A percentile compares a stretch with the other conserved stretches of the same genome.
Evolutionary conservation across 768 basidiomycete genomes (phyloP).

Genomic region (Panus rudis): DNA sequence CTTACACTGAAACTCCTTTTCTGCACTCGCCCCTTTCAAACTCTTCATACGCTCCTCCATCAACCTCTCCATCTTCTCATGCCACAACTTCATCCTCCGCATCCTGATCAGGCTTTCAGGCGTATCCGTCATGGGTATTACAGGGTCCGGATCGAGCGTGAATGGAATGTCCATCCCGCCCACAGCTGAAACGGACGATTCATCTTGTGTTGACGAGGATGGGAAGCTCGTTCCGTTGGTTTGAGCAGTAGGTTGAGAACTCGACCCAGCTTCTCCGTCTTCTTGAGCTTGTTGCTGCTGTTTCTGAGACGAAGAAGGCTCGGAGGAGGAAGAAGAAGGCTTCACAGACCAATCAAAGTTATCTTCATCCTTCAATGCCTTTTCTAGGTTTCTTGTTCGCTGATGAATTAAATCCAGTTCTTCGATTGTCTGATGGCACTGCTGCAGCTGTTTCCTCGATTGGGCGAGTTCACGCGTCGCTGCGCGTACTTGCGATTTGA

Average conservation of each 20-base stretch:
- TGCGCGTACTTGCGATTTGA: slow-evolving; percentile 78
- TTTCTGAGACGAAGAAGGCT: slow-evolving; percentile 55
- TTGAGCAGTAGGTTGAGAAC: background rate
- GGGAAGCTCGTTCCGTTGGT: no score
- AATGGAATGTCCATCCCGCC: slow-evolving; percentile 56
- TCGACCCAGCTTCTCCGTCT: slow-evolving; percentile 57
- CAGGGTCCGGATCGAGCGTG: slow-evolving; percentile 67
- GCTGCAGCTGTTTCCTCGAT: slow-evolving; percentile 77
- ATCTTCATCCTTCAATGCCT: slow-evolving; percentile 72
- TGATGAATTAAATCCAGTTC: slow-evolving; percentile 80
- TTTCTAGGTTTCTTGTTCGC: slow-evolving; percentile 77
- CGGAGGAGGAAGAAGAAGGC: slow-evolving; percentile 29
- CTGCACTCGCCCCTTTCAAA: slow-evolving; percentile 73
- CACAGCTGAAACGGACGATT: slow-evolving; percentile 58
- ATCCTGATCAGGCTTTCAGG: slow-evolving; percentile 59
- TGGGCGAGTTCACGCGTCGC: slow-evolving; percentile 89
- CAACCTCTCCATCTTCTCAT: slow-evolving; percentile 67
- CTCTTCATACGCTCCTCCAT: slow-evolving; percentile 62
- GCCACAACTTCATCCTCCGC: slow-evolving; percentile 77
- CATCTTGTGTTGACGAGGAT: no score
- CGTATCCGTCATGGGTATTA: slow-evolving; percentile 55
- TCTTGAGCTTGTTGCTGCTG: no score
- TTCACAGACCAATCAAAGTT: slow-evolving; percentile 75
- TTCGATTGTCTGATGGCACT: slow-evolving; percentile 63
- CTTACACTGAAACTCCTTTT: slow-evolving; percentile 88